Evolutionary conservation across 1,139 yeast genomes (phyloP), one percentile per base, ranked within the genome.

Genomic region (Saccharomyces hybrid): DNA sequence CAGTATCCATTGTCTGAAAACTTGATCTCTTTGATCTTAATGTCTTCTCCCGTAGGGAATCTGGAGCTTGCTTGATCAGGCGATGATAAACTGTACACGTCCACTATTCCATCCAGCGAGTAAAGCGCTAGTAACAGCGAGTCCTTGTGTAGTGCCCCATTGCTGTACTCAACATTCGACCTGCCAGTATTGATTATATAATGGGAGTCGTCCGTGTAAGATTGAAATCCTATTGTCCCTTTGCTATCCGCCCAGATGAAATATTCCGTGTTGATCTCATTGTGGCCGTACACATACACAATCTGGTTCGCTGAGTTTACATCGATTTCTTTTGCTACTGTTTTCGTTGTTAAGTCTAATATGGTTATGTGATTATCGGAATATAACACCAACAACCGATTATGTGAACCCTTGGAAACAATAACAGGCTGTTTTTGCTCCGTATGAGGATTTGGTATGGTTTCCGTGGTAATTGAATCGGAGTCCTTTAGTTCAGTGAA

Each of bases 1-100:
- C 89, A 84, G 68, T 83, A 85, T 4, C 95, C 95, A 64, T 86
- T 86, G 28, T 78, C 73, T 7, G 86, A 84, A 72, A 86, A 86
- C 50, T 69, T 65, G 1, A 86, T 63, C 21, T 73, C 69, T 4
- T 69, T 61, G 4, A 82, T 74, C 1, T 56, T 53, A 0, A 67
- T 62, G 31, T 63, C 59, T 31, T 56, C 42, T 3, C 55, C 57
- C 14, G 58, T 34, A 7, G 38, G n/a, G 24, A 59, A 55, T 9
- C 49, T 47, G 3, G 59, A 58, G 4, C 66, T 60, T 4, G 48
- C 29, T 21, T 58, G 61, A 9, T 51, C 29, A 8, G 64, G 61
- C 7, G 58, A 53, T 8, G 55, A 47, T 21, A 66, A 34, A 51
- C 60, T 61, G 12, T 55, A 49, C 6, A 67, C 55, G n/a, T 56